Percentiles rank a stretch among this genome's conserved stretches.
Conservation (phyloP, 2,329 filamentous ascomycete genomes). For the Neoarthrinium moseri region DNA sequence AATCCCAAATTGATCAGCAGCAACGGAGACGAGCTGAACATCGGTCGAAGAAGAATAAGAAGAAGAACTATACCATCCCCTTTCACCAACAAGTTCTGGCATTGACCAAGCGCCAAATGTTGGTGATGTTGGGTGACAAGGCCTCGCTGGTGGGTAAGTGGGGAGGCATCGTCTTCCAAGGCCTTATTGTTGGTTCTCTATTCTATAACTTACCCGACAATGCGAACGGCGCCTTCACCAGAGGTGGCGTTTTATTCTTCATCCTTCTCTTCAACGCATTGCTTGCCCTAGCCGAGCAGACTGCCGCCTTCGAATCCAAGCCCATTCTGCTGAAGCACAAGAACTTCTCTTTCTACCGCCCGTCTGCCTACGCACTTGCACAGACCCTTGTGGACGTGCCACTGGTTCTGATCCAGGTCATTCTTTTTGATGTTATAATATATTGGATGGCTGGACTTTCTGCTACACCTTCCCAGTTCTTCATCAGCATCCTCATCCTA, state of each 20-base stretch:
- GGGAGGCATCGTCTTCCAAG: constrained; percentile 24
- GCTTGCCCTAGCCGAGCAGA: constrained; percentile 57
- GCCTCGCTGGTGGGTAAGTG: constrained; percentile 25
- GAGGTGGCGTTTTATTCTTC: constrained; percentile 61
- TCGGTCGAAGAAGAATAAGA: constrained; percentile 34
- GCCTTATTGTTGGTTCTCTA: constrained; percentile 24
- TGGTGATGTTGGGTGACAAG: constrained; percentile 26
- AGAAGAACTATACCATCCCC: constrained; percentile 50
- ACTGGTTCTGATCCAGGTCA: constrained; percentile 54
- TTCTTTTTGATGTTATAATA: constrained; percentile 58
- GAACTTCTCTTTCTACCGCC: constrained; percentile 65
- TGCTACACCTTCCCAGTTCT: constrained; percentile 59
- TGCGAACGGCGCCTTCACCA: constrained; percentile 52
- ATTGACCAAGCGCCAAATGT: constrained; percentile 33
- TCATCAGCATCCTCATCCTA: constrained; percentile 56
- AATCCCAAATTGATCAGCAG: constrained; percentile 40
- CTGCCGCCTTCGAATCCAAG: constrained; percentile 57
- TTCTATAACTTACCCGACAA: constrained; percentile 23
- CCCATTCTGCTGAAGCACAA: constrained; percentile 69
- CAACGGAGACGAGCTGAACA: constrained; percentile 36
- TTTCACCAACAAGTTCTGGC: constrained; percentile 39
- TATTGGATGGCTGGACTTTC: constrained; percentile 60
- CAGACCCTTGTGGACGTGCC: constrained; percentile 44
- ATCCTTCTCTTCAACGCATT: constrained; percentile 61
- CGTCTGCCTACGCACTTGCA: constrained; percentile 50